These are phyloP conservation scores for Murraya paniculata DNA, from an alignment of 345 rosid species.

Conservation along the genomic window DNA sequence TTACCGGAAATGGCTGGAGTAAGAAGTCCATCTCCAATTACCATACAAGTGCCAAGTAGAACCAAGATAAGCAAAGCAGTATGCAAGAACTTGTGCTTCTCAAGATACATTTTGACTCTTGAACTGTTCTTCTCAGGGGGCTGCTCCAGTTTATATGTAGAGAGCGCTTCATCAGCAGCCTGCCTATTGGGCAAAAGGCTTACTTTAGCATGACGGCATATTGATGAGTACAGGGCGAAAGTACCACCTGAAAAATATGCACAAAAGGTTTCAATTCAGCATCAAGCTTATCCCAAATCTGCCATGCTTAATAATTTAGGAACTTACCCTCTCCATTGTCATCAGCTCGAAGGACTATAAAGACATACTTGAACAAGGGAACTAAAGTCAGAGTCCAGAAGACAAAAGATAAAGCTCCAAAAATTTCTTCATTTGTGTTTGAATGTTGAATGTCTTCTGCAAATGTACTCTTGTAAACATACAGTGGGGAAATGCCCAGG, in stretches of 20 bases:
- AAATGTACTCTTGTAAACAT: slow-evolving; percentile 92
- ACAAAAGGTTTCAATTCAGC: slow-evolving; percentile 1
- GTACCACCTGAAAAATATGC: slow-evolving; percentile 71
- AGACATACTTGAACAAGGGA: slow-evolving; percentile 90
- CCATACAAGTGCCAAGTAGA: slow-evolving; percentile 99
- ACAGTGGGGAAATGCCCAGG: slow-evolving; percentile 90
- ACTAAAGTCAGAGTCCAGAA: slow-evolving; percentile 99
- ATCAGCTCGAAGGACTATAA: slow-evolving; percentile 92
- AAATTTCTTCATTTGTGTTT: slow-evolving; percentile 92
- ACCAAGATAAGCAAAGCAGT: slow-evolving; percentile 87
- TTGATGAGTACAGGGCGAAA: slow-evolving; percentile 85
- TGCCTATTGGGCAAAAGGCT: slow-evolving; percentile 95
- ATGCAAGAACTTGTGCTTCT: slow-evolving; percentile 78
- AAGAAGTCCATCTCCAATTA: slow-evolving; percentile 95
- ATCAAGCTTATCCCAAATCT: neutral
- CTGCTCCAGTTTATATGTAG: slow-evolving; percentile 87
- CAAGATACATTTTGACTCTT: slow-evolving; percentile 63
- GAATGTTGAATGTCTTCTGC: slow-evolving; percentile 97
- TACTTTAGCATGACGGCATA: slow-evolving; percentile 92
- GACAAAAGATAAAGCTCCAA: slow-evolving; percentile 87
- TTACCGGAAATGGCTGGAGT: slow-evolving; percentile 98
- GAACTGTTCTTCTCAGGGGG: slow-evolving; percentile 65
- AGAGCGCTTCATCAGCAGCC: slow-evolving; percentile 89
- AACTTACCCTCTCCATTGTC: slow-evolving; percentile 95
- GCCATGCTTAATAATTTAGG: neutral